Base-by-base conservation (phyloP, 495 filamentous ascomycete genomes). In the Elasticomyces elasticus region DNA sequence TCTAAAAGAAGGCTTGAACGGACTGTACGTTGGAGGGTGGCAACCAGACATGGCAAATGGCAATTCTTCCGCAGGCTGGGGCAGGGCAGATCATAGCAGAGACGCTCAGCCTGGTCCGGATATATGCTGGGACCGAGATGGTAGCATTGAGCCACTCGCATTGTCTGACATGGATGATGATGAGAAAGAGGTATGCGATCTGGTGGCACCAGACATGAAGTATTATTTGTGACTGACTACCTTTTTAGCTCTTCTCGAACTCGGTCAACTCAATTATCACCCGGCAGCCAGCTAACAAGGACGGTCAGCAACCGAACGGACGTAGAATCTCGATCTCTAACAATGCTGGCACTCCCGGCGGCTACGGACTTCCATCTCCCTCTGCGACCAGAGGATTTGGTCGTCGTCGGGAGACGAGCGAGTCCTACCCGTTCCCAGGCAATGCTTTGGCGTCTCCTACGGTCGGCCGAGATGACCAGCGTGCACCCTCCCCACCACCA, bases 251-350 rank as follows among this genome's bases (percentile, higher is more conserved):
- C 48, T 95, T 97, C 69, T 70, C 83, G 27, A 76, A 77, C 38
- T 90, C 91, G 44, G 87, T 98, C 60, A 98, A 97, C 66, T 96
- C 92, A 13, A 82, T 88, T 22, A 72, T 96, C 24, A 20, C 25
- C 45, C 17, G n/a, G 27, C 24, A 19, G 5, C 15, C 25, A 15
- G 27, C 73, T 44, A 79, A 76, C 58, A 90, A 94, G 63, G 87
- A 94, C 42, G 78, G 74, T 37, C 72, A 71, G 35, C 71, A 75
- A 24, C 71, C 69, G n/a, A 73, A 77, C 19, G 75, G 65, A 78
- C 85, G 90, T 49, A 94, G 91, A 69, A 71, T 78, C 12, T 94
- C 88, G 0, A 65, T 94, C 23, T 87, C 86, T 6, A 78, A 82
- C 47, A 72, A 61, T 20, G 71, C 23, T 69, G 80, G 57, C 66